Evolutionary conservation across 768 basidiomycete species (phyloP).

Genomic region (Hygrophorus pudorinus): DNA sequence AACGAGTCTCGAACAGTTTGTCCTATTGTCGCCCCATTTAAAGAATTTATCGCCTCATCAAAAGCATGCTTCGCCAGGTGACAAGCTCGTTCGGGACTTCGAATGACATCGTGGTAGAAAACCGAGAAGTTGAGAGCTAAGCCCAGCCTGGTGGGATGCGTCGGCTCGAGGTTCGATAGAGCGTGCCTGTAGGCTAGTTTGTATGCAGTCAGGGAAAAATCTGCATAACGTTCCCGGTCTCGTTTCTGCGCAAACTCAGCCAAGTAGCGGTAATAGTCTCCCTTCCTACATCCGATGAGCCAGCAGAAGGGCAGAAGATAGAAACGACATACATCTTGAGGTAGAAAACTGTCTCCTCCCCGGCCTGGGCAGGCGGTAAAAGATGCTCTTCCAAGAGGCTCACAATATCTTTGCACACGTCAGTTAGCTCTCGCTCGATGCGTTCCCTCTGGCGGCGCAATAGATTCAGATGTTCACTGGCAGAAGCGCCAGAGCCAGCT

Average conservation of each 20-base stretch:
- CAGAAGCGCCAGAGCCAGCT: constrained; percentile 28
- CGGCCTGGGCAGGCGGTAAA: constrained; percentile 43
- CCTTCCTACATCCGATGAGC: constrained; percentile 42
- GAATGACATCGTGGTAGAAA: constrained; percentile 81
- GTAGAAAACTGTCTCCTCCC: constrained; percentile 85
- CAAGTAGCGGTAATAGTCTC: constrained; percentile 87
- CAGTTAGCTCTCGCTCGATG: constrained; percentile 69
- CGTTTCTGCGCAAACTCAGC: constrained; percentile 74
- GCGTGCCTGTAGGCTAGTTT: constrained; percentile 83
- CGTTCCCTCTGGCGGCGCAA: constrained; percentile 64
- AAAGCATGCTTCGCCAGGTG: constrained; percentile 88
- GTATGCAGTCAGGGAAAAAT: constrained; percentile 75
- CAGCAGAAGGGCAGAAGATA: not conserved
- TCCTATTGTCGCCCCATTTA: constrained; percentile 31
- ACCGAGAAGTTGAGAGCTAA: constrained; percentile 91
- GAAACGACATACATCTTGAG: constrained; percentile 60
- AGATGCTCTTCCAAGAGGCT: constrained; percentile 48
- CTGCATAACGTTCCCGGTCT: constrained; percentile 58
- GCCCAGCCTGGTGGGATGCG: constrained; percentile 82
- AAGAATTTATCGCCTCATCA: constrained; percentile 75
- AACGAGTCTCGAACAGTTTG: constrained; percentile 59
- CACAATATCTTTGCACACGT: constrained; percentile 74
- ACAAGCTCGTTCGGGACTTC: constrained; percentile 79
- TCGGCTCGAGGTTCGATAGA: constrained; percentile 56
- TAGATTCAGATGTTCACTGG: constrained; percentile 46